phyloP scores from a whole-genome alignment of 116 monocot genomes.

The Phalaenopsis hybrid region DNA sequence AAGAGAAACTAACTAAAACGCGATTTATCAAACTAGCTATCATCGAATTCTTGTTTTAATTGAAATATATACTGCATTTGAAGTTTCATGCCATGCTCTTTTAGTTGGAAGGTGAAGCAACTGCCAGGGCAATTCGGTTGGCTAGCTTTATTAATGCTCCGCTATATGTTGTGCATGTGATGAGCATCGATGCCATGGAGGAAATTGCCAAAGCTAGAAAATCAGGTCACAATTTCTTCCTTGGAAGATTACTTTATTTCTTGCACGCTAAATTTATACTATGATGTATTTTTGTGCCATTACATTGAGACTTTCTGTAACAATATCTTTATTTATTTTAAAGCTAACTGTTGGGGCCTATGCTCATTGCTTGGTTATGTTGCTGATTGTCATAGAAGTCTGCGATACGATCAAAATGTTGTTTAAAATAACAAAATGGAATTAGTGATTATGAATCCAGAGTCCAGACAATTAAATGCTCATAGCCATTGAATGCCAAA shows the following conservation, averaged over 20 bases:
- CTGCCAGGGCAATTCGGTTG: constrained; percentile 84
- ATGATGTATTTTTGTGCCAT: neutral
- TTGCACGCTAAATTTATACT: neutral
- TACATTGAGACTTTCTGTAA: neutral
- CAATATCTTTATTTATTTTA: neutral
- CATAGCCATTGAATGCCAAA: too few species aligned
- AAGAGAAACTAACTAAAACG: neutral
- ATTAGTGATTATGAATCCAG: neutral
- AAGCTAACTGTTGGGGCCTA: neutral
- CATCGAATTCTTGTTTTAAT: neutral
- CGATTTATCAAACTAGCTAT: neutral
- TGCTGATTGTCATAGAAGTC: neutral
- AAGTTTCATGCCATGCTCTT: constrained; percentile 15
- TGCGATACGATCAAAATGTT: neutral
- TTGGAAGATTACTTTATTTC: neutral
- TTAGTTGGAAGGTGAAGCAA: constrained; percentile 97
- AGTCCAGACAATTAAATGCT: neutral
- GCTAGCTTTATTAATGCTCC: constrained; percentile 93
- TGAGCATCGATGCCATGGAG: constrained; percentile 97
- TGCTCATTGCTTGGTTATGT: neutral
- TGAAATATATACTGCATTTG: neutral
- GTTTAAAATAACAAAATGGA: neutral
- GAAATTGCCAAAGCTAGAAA: constrained; percentile 87
- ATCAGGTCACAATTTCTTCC: constrained; percentile 38
- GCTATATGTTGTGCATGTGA: constrained; percentile 93